Evolutionary conservation across 352 stramenopile genomes (phyloP), one percentile per base, ranked within the genome.

Genomic region (Globisporangium parvum): DNA sequence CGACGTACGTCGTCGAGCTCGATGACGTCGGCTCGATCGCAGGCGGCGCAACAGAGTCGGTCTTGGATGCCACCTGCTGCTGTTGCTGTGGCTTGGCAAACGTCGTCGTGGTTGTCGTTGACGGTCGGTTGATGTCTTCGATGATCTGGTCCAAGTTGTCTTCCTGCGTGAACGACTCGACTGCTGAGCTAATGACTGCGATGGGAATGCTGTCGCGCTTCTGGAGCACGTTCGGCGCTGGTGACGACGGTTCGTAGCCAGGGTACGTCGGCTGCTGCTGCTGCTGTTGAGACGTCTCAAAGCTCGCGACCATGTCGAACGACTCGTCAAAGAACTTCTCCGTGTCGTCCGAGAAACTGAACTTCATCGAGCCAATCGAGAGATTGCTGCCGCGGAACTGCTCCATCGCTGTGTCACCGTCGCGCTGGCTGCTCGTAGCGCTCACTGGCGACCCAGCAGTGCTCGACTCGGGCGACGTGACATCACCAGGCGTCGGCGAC

Each of bases 91-190:
- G 17, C 46, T 86, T 88, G 17, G 66, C 44, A n/a, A 86, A 63
- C 2, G 73, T 72, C 44, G 65, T 65, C 23, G 57, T 20, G 18
- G 49, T n/a, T 45, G 24, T 37, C 5, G 31, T 37, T 8, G 73
- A 85, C 20, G 76, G 66, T 15, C 71, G 73, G 54, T 85, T 71
- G 41, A 90, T 89, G 37, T 88, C 79, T 33, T 80, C 76, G 45
- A 92, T 88, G 47, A 92, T 88, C 54, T 80, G 68, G 57, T 90
- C 79, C 48, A 92, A 33, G 57, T 88, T 88, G 57, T 76, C 75
- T 53, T 87, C 75, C 47, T 85, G 75, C 28, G 77, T 82, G 35
- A 92, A 92, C 33, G 77, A 89, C 51, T 89, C 81, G 28, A 86
- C 69, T 2, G 79, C 74, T 5, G 73, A 82, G 53, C 64, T 77